Conservation (phyloP, 148 eudicot genomes). For the Chenopodium album region DNA sequence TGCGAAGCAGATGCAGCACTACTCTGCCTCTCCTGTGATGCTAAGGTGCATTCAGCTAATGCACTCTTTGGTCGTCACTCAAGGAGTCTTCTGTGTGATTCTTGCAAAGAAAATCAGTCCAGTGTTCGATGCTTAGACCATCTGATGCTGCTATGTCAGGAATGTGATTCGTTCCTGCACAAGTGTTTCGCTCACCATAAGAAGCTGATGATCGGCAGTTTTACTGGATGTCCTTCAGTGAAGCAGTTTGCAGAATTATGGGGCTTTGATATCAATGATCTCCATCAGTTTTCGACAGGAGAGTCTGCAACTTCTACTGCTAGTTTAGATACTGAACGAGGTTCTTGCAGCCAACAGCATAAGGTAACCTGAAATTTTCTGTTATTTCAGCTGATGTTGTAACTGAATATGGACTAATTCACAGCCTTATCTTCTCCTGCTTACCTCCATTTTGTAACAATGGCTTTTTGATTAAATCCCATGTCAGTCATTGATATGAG, state of each 20-base stretch:
- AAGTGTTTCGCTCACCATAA: constrained; percentile 41
- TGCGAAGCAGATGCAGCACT: constrained; percentile 74
- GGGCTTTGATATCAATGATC: constrained; percentile 44
- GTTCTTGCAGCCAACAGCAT: constrained; percentile 27
- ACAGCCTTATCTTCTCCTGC: background rate
- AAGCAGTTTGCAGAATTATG: constrained; percentile 57
- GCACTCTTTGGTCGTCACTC: constrained; percentile 64
- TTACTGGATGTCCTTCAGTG: constrained; percentile 66
- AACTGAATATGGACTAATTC: too few relatives aligned
- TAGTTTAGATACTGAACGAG: constrained; percentile 13
- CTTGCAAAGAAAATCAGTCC: constrained; percentile 48
- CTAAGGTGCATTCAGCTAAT: constrained; percentile 77
- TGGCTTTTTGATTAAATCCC: background rate
- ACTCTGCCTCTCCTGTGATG: constrained; percentile 69
- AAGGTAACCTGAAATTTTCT: constrained; percentile 29
- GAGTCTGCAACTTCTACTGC: constrained; percentile 4
- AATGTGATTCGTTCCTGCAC: constrained; percentile 49
- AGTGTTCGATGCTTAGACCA: constrained; percentile 52
- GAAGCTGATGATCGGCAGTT: constrained; percentile 43
- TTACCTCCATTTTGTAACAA: too few relatives aligned
- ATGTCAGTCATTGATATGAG: background rate
- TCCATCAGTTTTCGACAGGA: constrained; percentile 15
- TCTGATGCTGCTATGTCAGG: constrained; percentile 50
- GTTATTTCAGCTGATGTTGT: background rate
- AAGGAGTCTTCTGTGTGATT: constrained; percentile 58